phyloP scores from a whole-genome alignment of 192 early-diverging fungal species.

The Backusella liffmaniae region DNA sequence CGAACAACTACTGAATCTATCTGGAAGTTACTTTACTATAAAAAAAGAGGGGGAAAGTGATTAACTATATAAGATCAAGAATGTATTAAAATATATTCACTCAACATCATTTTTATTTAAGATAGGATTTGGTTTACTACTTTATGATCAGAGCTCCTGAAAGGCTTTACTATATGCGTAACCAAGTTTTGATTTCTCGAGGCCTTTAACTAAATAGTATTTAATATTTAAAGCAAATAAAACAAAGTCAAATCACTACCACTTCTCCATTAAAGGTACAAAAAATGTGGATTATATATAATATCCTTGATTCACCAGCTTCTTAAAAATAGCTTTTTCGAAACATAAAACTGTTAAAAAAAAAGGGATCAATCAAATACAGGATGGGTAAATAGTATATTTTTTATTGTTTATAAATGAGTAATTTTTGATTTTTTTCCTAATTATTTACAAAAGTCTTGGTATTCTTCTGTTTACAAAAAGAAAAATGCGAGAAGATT shows the following conservation, averaged over 20 bases:
- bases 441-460: slow-evolving; percentile 2
- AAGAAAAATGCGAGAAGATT: background rate
- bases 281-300: background rate
- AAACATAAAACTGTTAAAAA: too few species aligned
- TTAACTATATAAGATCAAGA: too few species aligned
- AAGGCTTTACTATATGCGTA: too few species aligned
- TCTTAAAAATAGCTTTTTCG: too few species aligned
- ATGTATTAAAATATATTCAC: too few species aligned
- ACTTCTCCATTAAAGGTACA: background rate
- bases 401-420: background rate
- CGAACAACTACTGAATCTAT: too few species aligned
- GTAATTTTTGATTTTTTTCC: background rate
- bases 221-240: background rate
- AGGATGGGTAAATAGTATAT: background rate
- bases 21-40: too few species aligned
- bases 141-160: too few species aligned
- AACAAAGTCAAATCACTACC: background rate
- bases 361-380: background rate
- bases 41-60: too few species aligned
- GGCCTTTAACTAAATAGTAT: background rate
- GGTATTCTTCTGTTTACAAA: slow-evolving; percentile 1
- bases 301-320: too few species aligned
- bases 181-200: background rate
- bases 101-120: too few species aligned
- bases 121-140: too few species aligned